Conservation (phyloP, 169 alveolate species). For the Plasmodium sp. region DNA sequence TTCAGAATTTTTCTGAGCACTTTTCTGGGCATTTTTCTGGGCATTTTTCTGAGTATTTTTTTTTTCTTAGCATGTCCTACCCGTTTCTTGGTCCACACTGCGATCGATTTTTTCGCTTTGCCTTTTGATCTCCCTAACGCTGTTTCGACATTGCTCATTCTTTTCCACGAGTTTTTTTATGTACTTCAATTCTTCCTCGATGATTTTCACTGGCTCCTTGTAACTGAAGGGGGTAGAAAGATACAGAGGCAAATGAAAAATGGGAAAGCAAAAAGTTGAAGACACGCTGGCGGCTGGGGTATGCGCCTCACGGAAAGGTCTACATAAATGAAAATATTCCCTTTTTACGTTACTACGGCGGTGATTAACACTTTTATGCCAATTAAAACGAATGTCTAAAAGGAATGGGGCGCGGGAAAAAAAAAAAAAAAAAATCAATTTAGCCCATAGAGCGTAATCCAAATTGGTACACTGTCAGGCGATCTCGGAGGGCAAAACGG, state of each 20-base stretch:
- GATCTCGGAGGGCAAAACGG: background rate
- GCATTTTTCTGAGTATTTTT: background rate
- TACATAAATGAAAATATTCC: background rate
- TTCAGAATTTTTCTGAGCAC: background rate
- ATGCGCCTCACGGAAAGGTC: background rate
- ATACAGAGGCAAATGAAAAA: background rate
- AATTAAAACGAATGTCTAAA: conserved; percentile 9
- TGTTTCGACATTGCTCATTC: background rate
- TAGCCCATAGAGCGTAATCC: background rate
- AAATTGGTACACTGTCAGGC: background rate
- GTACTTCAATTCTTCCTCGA: conserved; percentile 49
- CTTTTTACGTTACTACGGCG: conserved; percentile 54
- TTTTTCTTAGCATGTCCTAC: conserved; percentile 3
- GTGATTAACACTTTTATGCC: conserved; percentile 35
- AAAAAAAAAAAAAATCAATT: background rate
- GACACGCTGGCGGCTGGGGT: background rate
- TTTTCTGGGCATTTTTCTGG: background rate
- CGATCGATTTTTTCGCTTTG: background rate
- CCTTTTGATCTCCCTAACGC: background rate
- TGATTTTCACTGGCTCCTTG: conserved; percentile 51
- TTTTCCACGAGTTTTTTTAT: conserved; percentile 48
- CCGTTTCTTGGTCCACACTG: conserved; percentile 58
- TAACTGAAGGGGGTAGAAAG: conserved; percentile 10
- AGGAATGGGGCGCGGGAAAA: background rate
- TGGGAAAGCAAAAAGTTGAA: background rate